Conservation (phyloP, 805 yeast species). For the Hanseniaspora occidentalis region DNA sequence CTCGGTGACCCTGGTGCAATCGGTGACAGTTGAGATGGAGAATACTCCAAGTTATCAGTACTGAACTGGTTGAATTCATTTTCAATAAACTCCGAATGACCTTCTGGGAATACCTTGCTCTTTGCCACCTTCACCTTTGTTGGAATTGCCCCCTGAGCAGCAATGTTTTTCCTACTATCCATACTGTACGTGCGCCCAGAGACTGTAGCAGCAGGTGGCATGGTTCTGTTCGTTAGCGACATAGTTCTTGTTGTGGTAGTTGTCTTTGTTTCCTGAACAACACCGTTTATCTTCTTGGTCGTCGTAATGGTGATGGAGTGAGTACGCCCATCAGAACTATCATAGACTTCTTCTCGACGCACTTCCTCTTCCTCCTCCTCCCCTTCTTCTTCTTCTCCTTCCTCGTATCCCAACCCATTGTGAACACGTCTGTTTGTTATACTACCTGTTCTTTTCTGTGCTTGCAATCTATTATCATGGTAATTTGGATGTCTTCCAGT, state of each 20-base stretch:
- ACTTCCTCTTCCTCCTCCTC: background rate
- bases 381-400: background rate
- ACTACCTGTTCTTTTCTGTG: background rate
- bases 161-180: no score
- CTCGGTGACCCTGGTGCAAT: no score
- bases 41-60: background rate
- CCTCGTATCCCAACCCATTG: background rate
- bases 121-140: no score
- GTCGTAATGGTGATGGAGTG: constrained; percentile 43
- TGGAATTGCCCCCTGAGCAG: no score
- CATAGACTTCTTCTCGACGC: no score
- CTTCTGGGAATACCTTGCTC: no score
- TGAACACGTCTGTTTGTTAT: background rate
- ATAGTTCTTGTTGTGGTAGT: constrained; percentile 19
- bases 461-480: no score
- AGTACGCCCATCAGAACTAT: constrained; percentile 39
- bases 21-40: background rate
- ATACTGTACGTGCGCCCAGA: no score
- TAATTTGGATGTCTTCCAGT: no score
- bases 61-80: background rate
- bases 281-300: constrained; percentile 35
- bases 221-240: no score
- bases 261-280: constrained; percentile 36
- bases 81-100: background rate
- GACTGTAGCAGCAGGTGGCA: no score